A percentile compares a stretch with the other conserved stretches of the same genome.
These are phyloP conservation scores for Pachysandra terminalis DNA, from an alignment of 164 flowering plant genomes.

Conservation along the genomic window DNA sequence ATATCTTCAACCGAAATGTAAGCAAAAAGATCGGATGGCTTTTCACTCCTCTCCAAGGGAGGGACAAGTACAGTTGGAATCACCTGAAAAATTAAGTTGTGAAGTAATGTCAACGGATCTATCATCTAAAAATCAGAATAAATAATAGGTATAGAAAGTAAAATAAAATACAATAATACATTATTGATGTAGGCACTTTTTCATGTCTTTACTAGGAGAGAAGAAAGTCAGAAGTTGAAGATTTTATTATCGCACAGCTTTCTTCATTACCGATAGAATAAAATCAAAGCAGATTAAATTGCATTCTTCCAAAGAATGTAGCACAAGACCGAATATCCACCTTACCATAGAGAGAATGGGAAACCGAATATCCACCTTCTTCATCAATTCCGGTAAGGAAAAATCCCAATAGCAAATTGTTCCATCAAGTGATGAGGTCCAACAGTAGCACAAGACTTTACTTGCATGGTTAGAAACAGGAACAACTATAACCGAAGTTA, in stretches of 20 bases:
- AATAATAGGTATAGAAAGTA: not conserved
- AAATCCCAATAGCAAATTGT: slow-evolving; percentile 92
- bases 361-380: slow-evolving; percentile 49
- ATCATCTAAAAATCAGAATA: not conserved
- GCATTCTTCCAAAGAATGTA: not conserved
- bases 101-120: not conserved
- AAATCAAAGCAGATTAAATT: not conserved
- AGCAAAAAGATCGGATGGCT: slow-evolving; percentile 45
- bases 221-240: not conserved
- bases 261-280: not conserved
- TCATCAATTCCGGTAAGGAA: slow-evolving; percentile 63
- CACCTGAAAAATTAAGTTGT: slow-evolving; percentile 49
- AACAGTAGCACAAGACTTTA: slow-evolving; percentile 58
- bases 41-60: slow-evolving; percentile 24
- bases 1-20: slow-evolving; percentile 54
- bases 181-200: not conserved
- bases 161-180: no score
- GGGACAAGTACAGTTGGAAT: slow-evolving; percentile 52
- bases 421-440: slow-evolving; percentile 95
- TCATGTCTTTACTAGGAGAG: not conserved
- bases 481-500: slow-evolving; percentile 73
- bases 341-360: slow-evolving; percentile 84
- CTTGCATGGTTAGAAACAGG: slow-evolving; percentile 48
- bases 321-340: not conserved
- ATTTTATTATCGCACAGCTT: not conserved